A percentile compares a stretch with the other conserved stretches of the same genome.
Evolutionary conservation across 2,329 filamentous ascomycete species (phyloP).

Genomic region (Xylaria sp.): DNA sequence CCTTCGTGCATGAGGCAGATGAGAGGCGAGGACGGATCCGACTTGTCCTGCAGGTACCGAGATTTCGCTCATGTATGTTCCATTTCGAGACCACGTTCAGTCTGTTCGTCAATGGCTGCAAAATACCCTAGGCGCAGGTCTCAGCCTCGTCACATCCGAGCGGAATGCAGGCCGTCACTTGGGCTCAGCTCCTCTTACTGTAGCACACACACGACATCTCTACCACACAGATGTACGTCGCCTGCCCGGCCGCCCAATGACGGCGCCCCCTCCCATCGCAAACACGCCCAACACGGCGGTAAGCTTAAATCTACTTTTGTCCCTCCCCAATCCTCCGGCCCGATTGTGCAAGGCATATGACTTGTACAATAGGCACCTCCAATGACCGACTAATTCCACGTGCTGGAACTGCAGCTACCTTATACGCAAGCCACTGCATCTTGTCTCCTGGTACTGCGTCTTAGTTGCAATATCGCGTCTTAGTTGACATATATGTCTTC

Average conservation of each 20-base stretch:
- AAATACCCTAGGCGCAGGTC: neutral
- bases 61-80: no score
- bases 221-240: no score
- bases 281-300: slow-evolving; percentile 20
- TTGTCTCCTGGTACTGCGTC: no score
- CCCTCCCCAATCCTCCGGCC: slow-evolving; percentile 23
- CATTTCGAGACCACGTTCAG: no score
- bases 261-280: slow-evolving; percentile 14
- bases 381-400: slow-evolving; percentile 21
- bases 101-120: neutral
- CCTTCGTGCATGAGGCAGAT: neutral
- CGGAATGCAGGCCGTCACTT: no score
- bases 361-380: slow-evolving; percentile 12
- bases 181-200: neutral
- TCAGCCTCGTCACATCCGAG: neutral
- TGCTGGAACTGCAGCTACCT: slow-evolving; percentile 20
- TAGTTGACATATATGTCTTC: neutral
- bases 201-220: neutral
- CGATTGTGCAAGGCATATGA: slow-evolving; percentile 16
- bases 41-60: neutral
- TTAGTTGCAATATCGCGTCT: no score
- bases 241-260: slow-evolving; percentile 9
- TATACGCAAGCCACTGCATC: slow-evolving; percentile 19
- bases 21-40: no score
- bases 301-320: slow-evolving; percentile 26